Evolutionary conservation across 2,329 filamentous ascomycete genomes (phyloP), one percentile per base, ranked within the genome.

Genomic region (Teratosphaeria nubilosa): DNA sequence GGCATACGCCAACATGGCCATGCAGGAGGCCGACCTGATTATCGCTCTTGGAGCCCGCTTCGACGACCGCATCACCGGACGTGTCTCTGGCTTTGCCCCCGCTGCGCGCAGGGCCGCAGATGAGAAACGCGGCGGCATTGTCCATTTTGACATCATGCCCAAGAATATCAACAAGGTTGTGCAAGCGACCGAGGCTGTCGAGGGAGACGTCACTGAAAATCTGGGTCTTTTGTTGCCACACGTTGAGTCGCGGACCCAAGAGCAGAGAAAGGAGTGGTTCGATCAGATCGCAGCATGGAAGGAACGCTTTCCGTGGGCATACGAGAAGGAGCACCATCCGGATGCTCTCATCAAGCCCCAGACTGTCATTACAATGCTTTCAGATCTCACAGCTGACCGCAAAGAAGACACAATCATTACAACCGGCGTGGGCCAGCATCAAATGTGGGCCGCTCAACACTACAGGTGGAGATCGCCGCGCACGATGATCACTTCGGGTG

Each of bases 101-200:
- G 84, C 83, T 56, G 94, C 94, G 51, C 94, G 88, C 76, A 83
- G 85, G 14, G 94, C 94, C 0, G 92, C 90, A 4, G 80, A 82
- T 11, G 89, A 96, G 77, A 86, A 86, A 56, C 88, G 91, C 62
- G 94, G 94, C 68, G 94, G 94, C 69, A 97, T 99, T 68, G 83
- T 97, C 16, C 92, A 99, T 75, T 97, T 97, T 69, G 92, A 97
- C 73, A 92, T 99, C 69, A 88, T 97, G 87, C 92, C 94, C 68
- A 99, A 99, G 86, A 97, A 99, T 80, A 97, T 97, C 78, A 97
- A 97, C 85, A 99, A 97, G 82, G 91, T 97, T 50, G 88, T 99
- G 14, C 90, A 97, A 76, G 91, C 92, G 7, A 96, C 89, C 50
- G 91, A 96, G 77, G 92, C 94, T 52, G 86, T 97, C 20, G 92